Conservation (phyloP, 1,284 basidiomycete genomes). For the Austroboletus rostrupii region DNA sequence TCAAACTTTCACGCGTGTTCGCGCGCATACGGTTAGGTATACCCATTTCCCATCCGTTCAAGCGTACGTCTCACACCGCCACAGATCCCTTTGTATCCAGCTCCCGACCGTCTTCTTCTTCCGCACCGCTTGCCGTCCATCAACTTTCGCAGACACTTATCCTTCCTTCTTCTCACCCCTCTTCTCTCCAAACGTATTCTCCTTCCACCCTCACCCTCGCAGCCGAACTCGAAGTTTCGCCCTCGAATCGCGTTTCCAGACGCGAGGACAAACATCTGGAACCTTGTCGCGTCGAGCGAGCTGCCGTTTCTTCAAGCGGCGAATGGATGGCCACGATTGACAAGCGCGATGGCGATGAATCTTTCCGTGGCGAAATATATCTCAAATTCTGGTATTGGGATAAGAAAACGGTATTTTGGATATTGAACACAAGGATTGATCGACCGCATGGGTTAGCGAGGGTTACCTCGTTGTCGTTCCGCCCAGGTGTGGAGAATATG, state of each 20-base stretch:
- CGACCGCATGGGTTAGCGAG: slow-evolving; percentile 74
- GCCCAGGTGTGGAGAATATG: slow-evolving; percentile 37
- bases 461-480: slow-evolving; percentile 72
- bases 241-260: slow-evolving; percentile 88
- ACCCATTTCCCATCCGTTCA: slow-evolving; percentile 18
- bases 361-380: slow-evolving; percentile 65
- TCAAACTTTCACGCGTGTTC: slow-evolving; percentile 74
- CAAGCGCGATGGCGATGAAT: slow-evolving; percentile 62
- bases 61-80: slow-evolving; percentile 7
- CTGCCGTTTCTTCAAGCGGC: slow-evolving; percentile 64
- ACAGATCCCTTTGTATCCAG: slow-evolving; percentile 46
- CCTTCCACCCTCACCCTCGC: slow-evolving; percentile 68
- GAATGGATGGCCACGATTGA: slow-evolving; percentile 96
- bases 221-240: slow-evolving; percentile 89
- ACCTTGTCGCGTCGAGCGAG: slow-evolving; percentile 72
- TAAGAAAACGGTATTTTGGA: slow-evolving; percentile 54
- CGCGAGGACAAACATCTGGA: slow-evolving; percentile 79
- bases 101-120: slow-evolving; percentile 36
- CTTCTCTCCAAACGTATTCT: slow-evolving; percentile 90
- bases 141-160: slow-evolving; percentile 70
- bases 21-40: slow-evolving; percentile 76
- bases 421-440: slow-evolving; percentile 87
- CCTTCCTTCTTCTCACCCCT: slow-evolving; percentile 91
- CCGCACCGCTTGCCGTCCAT: slow-evolving; percentile 70
- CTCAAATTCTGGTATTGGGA: slow-evolving; percentile 94